Evolutionary conservation across 495 filamentous ascomycete species (phyloP), one percentile per base, ranked within the genome.

Genomic region (Aspergillus bridgeri): DNA sequence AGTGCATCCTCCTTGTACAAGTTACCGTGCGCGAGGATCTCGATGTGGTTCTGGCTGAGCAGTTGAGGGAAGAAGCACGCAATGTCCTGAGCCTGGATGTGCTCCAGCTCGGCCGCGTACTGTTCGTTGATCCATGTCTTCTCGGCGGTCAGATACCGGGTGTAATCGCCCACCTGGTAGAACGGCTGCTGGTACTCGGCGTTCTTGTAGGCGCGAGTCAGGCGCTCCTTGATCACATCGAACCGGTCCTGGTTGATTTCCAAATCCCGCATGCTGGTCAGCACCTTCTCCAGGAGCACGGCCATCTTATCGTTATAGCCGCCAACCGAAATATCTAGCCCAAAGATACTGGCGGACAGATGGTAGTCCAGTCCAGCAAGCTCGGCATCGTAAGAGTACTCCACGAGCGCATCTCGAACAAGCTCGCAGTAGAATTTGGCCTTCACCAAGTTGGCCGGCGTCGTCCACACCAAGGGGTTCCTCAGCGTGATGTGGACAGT

Each of bases 301-400:
- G 89, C 74, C 70, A 99, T 84, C 79, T 98, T 99, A 72, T 98
- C 94, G 64, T 94, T 98, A 74, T 98, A 99, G 1, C 94, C 94
- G 13, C 83, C 84, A 18, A 98, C 82, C 33, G 88, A 87, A 42
- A 96, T 79, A 55, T 89, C 86, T 22, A 98, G 65, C 0, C 95
- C 95, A 49, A 86, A 74, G 2, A 80, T 80, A 62, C 88, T 87
- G 19, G 82, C 80, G 9, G 78, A 77, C 2, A 98, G 81, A 45
- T 83, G 82, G 69, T 98, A 99, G 49, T 91, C 86, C 50, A 99
- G 69, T 1, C 94, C 94, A 25, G 94, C 89, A 59, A 98, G 85
- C 66, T 98, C 94, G 17, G 94, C 94, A 68, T 97, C 92, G 62
- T 99, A 99, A 5, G 93, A 89, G 73, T 96, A 99, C 67, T 98